Percentiles rank a stretch among this genome's conserved stretches.
Evolutionary conservation across 1,284 basidiomycete species (phyloP).

Genomic region (Farysia itapuensis): DNA sequence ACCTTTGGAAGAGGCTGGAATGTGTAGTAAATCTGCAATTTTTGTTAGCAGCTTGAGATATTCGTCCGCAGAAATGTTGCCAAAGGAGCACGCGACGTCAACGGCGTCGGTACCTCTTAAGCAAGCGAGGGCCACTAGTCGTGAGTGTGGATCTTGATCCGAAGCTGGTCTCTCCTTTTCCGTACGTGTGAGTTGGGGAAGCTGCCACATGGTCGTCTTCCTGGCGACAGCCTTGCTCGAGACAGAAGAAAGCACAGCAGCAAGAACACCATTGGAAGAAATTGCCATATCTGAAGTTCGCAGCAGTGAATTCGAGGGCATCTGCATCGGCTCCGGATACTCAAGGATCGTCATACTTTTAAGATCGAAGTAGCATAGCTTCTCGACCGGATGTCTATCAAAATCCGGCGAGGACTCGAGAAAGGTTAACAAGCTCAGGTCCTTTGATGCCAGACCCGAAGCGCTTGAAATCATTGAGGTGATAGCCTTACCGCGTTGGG

Average conservation of each 20-base stretch:
- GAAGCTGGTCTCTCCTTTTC: too few species aligned
- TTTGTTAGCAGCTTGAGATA: not conserved
- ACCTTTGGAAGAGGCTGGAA: not conserved
- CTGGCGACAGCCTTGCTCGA: not conserved
- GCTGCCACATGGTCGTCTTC: slow-evolving; percentile 17
- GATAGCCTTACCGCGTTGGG: slow-evolving; percentile 8
- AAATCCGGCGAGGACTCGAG: slow-evolving; percentile 2
- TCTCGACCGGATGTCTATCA: slow-evolving; percentile 9
- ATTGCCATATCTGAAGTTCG: slow-evolving; percentile 11
- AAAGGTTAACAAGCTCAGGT: slow-evolving; percentile 8
- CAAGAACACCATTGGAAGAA: slow-evolving; percentile 26
- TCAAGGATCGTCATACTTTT: not conserved
- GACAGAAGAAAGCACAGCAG: slow-evolving; percentile 3
- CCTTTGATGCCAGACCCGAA: slow-evolving; percentile 2
- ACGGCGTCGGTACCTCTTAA: not conserved
- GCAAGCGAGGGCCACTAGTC: not conserved
- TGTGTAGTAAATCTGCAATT: not conserved
- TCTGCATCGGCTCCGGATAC: not conserved
- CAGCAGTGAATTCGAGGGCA: slow-evolving; percentile 8
- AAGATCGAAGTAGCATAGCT: slow-evolving; percentile 14
- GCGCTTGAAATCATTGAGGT: slow-evolving; percentile 15
- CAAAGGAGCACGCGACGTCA: not conserved
- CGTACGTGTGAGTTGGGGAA: slow-evolving; percentile 2
- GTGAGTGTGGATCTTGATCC: not conserved
- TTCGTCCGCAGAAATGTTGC: not conserved